Conservation (phyloP, 371 early-diverging fungal genomes). For the Rhizomucor miehei region DNA sequence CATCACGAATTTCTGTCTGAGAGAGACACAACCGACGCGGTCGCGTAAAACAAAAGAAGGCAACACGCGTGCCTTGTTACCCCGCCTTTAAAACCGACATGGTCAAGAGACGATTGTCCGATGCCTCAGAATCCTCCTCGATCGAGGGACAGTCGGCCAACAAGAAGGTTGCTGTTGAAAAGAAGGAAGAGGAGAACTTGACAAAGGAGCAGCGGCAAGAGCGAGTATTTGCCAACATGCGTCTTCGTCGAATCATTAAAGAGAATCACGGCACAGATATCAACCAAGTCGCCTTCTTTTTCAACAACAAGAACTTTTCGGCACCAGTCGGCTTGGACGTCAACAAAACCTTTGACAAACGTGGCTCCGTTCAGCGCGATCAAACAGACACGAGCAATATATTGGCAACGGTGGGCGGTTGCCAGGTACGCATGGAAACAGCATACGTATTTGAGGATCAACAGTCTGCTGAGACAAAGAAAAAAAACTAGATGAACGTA, state of each 20-base stretch:
- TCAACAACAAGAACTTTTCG: slow-evolving; percentile 53
- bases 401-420: slow-evolving; percentile 69
- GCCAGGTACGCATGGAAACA: slow-evolving; percentile 38
- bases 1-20: no score
- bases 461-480: no score
- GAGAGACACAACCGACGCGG: no score
- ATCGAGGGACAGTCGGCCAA: neutral
- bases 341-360: slow-evolving; percentile 63
- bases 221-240: slow-evolving; percentile 65
- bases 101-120: slow-evolving; percentile 16
- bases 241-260: slow-evolving; percentile 78
- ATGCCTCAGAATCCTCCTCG: neutral
- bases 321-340: slow-evolving; percentile 54
- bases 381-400: slow-evolving; percentile 71
- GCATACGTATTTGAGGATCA: neutral
- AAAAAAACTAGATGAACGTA: slow-evolving; percentile 72
- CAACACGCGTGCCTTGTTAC: neutral
- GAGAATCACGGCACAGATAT: slow-evolving; percentile 82
- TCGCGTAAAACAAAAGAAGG: neutral
- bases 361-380: slow-evolving; percentile 63
- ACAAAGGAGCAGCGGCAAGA: slow-evolving; percentile 22
- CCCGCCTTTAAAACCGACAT: slow-evolving; percentile 2
- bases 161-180: slow-evolving; percentile 8
- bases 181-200: slow-evolving; percentile 6
- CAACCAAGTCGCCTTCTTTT: slow-evolving; percentile 69